Conservation (phyloP, 2,329 filamentous ascomycete genomes). For the Conoideocrella luteorostrata region DNA sequence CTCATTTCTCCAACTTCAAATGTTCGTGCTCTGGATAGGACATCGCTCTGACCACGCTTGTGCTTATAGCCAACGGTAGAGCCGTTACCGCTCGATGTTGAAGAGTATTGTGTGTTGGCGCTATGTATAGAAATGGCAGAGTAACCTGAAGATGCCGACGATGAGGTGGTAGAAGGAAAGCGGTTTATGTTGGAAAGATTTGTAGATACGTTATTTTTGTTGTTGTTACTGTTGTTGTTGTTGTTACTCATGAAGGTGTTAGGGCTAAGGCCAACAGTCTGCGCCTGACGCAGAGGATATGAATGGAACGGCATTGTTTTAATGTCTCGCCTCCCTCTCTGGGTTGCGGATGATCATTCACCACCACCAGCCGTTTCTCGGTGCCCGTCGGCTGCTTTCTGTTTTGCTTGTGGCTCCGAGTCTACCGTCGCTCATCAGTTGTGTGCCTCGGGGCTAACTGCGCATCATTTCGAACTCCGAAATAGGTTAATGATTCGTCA, state of each 20-base stretch:
- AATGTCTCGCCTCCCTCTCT: slow-evolving; percentile 16
- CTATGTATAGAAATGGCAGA: slow-evolving; percentile 56
- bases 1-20: slow-evolving; percentile 39
- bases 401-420: not conserved
- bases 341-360: slow-evolving; percentile 7
- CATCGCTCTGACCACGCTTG: slow-evolving; percentile 72
- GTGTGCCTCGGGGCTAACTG: slow-evolving; percentile 1
- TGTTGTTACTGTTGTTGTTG: slow-evolving; percentile 29
- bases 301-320: slow-evolving; percentile 49
- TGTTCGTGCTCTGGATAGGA: slow-evolving; percentile 45
- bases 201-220: too few species aligned
- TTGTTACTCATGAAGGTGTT: slow-evolving; percentile 2
- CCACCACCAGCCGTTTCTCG: not conserved
- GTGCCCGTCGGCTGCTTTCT: not conserved
- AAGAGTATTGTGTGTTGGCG: slow-evolving; percentile 57
- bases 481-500: not conserved
- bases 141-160: slow-evolving; percentile 63
- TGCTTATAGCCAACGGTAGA: slow-evolving; percentile 41
- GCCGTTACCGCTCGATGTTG: slow-evolving; percentile 56
- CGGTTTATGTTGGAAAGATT: slow-evolving; percentile 42
- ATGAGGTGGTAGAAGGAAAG: slow-evolving; percentile 64
- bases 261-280: slow-evolving; percentile 35
- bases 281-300: slow-evolving; percentile 52
- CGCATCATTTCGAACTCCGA: slow-evolving; percentile 6
- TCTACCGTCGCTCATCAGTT: not conserved